Evolutionary conservation across 2,329 filamentous ascomycete genomes (phyloP).

Genomic region (Penicillium oxalicum): DNA sequence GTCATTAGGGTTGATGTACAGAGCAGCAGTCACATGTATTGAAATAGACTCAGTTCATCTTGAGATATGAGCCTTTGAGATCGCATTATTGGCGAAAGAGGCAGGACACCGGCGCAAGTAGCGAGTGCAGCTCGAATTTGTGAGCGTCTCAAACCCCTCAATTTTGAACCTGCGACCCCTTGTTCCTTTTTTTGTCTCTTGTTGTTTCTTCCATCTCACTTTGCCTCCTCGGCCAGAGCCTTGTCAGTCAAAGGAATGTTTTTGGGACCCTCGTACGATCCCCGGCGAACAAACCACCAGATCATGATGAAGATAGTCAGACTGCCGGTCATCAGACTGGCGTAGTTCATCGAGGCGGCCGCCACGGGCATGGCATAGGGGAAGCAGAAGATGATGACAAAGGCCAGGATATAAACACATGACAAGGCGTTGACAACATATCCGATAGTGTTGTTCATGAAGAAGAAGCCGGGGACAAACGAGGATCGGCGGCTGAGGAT

Average conservation of each 20-base stretch:
- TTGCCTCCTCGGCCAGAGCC: constrained; percentile 27
- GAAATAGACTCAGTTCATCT: background rate
- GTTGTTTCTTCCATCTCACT: constrained; percentile 10
- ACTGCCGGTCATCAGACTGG: constrained; percentile 48
- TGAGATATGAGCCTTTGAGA: constrained; percentile 3
- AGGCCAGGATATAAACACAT: constrained; percentile 50
- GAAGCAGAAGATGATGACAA: constrained; percentile 57
- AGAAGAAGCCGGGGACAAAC: constrained; percentile 50
- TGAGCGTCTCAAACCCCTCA: too few relatives aligned
- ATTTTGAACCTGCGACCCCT: background rate
- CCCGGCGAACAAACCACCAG: constrained; percentile 40
- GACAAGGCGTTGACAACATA: constrained; percentile 46
- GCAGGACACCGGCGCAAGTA: too few relatives aligned
- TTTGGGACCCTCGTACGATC: constrained; percentile 33
- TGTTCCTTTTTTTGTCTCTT: background rate
- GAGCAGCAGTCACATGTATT: background rate
- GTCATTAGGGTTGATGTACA: constrained; percentile 10
- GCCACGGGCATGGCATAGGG: constrained; percentile 45
- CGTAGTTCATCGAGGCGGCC: constrained; percentile 50
- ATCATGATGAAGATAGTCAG: constrained; percentile 45
- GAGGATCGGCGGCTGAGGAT: constrained; percentile 47
- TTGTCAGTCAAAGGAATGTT: constrained; percentile 32
- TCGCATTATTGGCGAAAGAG: background rate
- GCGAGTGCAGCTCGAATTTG: too few relatives aligned
- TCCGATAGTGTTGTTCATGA: constrained; percentile 47